Conservation (phyloP, 495 filamentous ascomycete species). For the Xylaria acuta region DNA sequence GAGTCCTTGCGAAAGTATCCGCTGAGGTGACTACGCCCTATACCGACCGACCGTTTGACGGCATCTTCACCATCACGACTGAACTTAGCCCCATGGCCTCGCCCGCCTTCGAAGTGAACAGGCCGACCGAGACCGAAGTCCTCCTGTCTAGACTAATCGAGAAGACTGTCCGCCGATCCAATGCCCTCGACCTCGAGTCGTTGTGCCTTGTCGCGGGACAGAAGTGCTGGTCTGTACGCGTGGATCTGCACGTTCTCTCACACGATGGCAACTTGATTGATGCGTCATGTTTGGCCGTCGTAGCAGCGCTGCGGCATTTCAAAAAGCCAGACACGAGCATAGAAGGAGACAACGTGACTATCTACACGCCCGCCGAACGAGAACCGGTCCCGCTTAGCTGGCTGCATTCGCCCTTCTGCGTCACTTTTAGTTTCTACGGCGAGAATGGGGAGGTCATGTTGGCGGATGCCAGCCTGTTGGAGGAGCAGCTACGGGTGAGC, state of each 20-base stretch:
- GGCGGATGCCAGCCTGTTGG: conserved; percentile 77
- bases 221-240: conserved; percentile 88
- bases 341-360: conserved; percentile 77
- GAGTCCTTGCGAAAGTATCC: conserved; percentile 84
- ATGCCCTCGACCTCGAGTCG: conserved; percentile 91
- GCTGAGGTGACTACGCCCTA: conserved; percentile 83
- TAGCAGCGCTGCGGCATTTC: conserved; percentile 89
- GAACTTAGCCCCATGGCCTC: conserved; percentile 94
- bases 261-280: conserved; percentile 90
- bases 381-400: conserved; percentile 88
- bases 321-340: conserved; percentile 85
- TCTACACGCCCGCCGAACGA: conserved; percentile 82
- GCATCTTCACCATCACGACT: conserved; percentile 87
- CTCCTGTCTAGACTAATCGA: conserved; percentile 88
- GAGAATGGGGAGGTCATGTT: conserved; percentile 65
- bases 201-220: conserved; percentile 89
- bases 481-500: conserved; percentile 86
- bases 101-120: conserved; percentile 85
- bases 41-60: conserved; percentile 90
- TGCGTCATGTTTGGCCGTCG: conserved; percentile 81
- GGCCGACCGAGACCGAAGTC: conserved; percentile 80
- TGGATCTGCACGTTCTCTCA: conserved; percentile 86
- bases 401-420: conserved; percentile 86
- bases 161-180: conserved; percentile 88
- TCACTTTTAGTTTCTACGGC: conserved; percentile 83